Evolutionary conservation across 1,284 basidiomycete species (phyloP), one percentile per base, ranked within the genome.

Genomic region (Microbotryum silenes-acaulis): DNA sequence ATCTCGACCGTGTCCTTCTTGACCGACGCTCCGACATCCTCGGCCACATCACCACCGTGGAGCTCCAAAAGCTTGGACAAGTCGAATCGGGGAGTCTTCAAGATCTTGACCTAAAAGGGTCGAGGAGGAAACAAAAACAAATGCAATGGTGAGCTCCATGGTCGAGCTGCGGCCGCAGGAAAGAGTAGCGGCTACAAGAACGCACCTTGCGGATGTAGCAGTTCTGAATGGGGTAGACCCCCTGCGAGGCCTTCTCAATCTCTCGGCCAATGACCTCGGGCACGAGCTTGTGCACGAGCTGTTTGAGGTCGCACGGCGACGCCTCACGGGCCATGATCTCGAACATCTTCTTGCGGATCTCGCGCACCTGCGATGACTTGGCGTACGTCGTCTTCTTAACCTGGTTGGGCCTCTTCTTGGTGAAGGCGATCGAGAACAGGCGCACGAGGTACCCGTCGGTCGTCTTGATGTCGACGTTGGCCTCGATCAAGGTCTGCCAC

Each of bases 311-410:
- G 76, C 91, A 94, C 73, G 86, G 89, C 69, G 89, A 84, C 63
- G 91, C 89, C 80, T 99, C 96, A 72, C 94, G 86, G 69, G 85
- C 91, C 85, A 98, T 97, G 79, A 98, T 97, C 83, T 99, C 96
- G 75, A 96, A 92, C 94, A 98, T 98, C 86, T 97, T 97, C 79
- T 91, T 90, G 77, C 96, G 84, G 79, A 99, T 98, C 81, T 96
- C 92, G 70, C 91, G 87, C 74, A 98, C 85, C 81, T 99, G 96
- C 73, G 86, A 82, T 29, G 90, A 83, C 80, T 97, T 89, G 60
- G 96, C 96, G 79, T 98, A 99, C 54, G 96, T 97, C 64, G 96
- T 99, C 84, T 97, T 98, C 81, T 88, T 88, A 75, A 98, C 94
- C 81, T 98, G 96, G 77, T 89, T 85, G 75, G 87, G 90, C 72